Conservation (phyloP, 2,329 filamentous ascomycete genomes). For the Fonsecaea nubica region DNA sequence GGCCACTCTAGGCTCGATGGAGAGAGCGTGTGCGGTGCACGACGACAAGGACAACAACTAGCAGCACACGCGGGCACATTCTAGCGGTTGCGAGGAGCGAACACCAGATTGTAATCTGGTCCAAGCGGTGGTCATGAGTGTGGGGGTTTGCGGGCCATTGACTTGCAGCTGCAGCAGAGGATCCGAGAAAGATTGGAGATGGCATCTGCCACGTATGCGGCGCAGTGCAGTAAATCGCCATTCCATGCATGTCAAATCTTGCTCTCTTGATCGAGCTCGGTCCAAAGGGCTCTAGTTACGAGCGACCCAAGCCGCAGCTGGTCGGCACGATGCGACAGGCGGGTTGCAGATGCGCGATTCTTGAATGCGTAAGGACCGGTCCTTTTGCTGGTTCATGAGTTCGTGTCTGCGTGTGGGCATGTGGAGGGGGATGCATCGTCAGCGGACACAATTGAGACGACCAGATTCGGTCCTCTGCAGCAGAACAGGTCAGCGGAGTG, state of each 20-base stretch:
- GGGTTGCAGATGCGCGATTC: slow-evolving; percentile 26
- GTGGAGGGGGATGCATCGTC: slow-evolving; percentile 17
- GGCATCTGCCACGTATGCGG: slow-evolving; percentile 31
- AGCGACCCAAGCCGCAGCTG: slow-evolving; percentile 30
- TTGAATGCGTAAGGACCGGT: slow-evolving; percentile 10
- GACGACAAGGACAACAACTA: background rate
- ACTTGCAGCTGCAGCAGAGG: slow-evolving; percentile 29
- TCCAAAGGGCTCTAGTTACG: background rate
- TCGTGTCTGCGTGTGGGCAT: slow-evolving; percentile 19
- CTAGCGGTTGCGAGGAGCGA: slow-evolving; percentile 3
- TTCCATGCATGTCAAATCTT: slow-evolving; percentile 20
- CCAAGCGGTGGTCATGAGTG: slow-evolving; percentile 21
- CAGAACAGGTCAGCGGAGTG: slow-evolving; percentile 16
- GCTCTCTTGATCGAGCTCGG: slow-evolving; percentile 7
- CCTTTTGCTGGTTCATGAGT: slow-evolving; percentile 12
- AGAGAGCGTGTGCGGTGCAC: background rate
- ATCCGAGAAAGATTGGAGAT: slow-evolving; percentile 31
- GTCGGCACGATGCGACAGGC: slow-evolving; percentile 35
- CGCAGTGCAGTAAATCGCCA: slow-evolving; percentile 9
- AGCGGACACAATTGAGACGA: slow-evolving; percentile 23
- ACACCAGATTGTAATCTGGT: slow-evolving; percentile 33
- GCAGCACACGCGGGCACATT: slow-evolving; percentile 1
- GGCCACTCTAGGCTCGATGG: slow-evolving; percentile 9
- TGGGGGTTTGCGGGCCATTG: slow-evolving; percentile 27
- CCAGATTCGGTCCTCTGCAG: slow-evolving; percentile 28